Conservation (phyloP, 108 stramenopile genomes). For the Discostella pseudostelligera region DNA sequence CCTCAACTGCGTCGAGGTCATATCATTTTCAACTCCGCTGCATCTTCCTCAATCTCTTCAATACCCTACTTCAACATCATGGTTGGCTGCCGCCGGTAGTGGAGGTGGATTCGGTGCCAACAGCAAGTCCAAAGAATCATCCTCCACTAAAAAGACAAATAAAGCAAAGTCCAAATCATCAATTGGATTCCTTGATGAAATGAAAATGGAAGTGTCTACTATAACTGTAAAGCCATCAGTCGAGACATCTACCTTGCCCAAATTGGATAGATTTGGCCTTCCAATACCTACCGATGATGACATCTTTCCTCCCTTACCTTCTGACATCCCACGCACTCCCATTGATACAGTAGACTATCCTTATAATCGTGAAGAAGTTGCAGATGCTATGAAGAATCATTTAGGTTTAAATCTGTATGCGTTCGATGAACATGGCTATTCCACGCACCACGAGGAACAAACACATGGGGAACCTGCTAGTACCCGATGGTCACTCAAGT, state of each 20-base stretch:
- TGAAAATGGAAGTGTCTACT: background rate
- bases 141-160: background rate
- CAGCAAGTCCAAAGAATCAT: background rate
- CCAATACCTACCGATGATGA: slow-evolving; percentile 70
- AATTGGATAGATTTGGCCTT: slow-evolving; percentile 79
- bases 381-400: slow-evolving; percentile 44
- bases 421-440: slow-evolving; percentile 63
- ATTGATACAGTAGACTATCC: slow-evolving; percentile 13
- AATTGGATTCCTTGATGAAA: slow-evolving; percentile 3
- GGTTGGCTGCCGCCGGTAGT: background rate
- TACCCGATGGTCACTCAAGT: slow-evolving; percentile 41
- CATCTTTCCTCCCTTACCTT: slow-evolving; percentile 70
- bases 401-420: slow-evolving; percentile 45
- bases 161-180: background rate
- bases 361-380: slow-evolving; percentile 44
- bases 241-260: slow-evolving; percentile 16
- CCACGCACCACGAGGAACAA: slow-evolving; percentile 24
- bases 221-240: background rate
- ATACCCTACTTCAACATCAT: no score
- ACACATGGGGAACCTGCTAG: slow-evolving; percentile 19
- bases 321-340: slow-evolving; percentile 44
- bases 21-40: no score
- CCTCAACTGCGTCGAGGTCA: no score
- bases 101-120: slow-evolving; percentile 2
- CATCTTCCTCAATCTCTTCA: no score